Percentiles rank a stretch among this genome's conserved stretches.
These are phyloP conservation scores for Avena eriantha DNA, from an alignment of 176 grass and related monocot genomes.

Conservation along the genomic window DNA sequence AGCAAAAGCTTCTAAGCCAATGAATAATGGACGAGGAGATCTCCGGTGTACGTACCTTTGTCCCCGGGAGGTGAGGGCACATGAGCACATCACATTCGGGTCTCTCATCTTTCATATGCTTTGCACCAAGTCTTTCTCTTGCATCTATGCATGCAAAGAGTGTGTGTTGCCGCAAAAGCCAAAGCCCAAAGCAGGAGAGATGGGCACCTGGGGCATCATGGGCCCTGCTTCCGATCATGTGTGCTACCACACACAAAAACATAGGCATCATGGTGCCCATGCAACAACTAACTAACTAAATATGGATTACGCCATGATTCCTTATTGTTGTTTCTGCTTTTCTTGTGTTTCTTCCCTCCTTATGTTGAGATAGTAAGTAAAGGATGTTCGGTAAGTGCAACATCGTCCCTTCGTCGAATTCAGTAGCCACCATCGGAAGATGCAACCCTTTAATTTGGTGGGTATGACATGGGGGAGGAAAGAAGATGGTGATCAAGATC, in stretches of 20 bases:
- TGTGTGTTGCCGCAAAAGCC: slow-evolving; percentile 18
- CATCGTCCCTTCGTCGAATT: background rate
- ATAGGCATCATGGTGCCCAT: too few relatives aligned
- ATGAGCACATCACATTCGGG: slow-evolving; percentile 23
- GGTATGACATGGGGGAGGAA: background rate
- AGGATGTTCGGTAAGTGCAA: too few relatives aligned
- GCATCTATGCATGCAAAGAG: slow-evolving; percentile 75
- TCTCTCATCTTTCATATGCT: slow-evolving; percentile 21
- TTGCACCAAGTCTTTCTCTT: slow-evolving; percentile 66
- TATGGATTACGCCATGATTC: background rate
- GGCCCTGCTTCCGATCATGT: background rate
- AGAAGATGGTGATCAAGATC: background rate
- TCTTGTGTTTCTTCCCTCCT: background rate
- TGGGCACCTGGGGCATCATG: background rate
- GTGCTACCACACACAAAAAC: background rate
- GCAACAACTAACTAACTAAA: background rate
- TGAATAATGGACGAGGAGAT: slow-evolving; percentile 36
- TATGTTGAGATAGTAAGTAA: background rate
- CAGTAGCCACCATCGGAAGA: background rate
- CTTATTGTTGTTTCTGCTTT: background rate
- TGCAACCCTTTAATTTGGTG: background rate
- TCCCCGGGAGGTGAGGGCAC: background rate
- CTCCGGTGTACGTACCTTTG: slow-evolving; percentile 29
- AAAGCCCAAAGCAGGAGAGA: slow-evolving; percentile 18
- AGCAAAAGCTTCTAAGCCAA: slow-evolving; percentile 50